Conservation (phyloP, 2,329 filamentous ascomycete species). For the Alternaria sp. region DNA sequence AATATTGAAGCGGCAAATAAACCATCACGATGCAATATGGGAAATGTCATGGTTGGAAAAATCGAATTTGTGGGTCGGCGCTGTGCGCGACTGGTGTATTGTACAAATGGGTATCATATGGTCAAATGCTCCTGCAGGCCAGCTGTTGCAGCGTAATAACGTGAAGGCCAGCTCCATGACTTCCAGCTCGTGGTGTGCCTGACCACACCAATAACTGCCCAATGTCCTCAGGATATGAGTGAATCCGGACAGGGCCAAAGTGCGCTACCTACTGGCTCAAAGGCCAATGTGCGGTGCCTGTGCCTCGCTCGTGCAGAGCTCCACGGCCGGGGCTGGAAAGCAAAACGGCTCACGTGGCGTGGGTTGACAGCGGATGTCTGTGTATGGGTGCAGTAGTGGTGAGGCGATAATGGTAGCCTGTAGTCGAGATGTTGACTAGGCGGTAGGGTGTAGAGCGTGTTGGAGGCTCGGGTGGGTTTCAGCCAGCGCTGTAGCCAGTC, state of each 20-base stretch:
- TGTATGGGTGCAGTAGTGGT: background rate
- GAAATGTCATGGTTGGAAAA: background rate
- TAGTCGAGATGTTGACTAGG: background rate
- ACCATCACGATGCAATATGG: background rate
- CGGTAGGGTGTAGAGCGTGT: background rate
- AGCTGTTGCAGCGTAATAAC: constrained; percentile 6
- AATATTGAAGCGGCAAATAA: background rate
- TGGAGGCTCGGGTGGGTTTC: constrained; percentile 17
- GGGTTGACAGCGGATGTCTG: constrained; percentile 1
- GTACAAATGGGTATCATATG: constrained; percentile 11
- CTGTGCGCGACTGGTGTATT: background rate
- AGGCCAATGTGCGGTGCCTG: background rate
- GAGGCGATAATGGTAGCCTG: background rate
- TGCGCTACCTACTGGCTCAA: background rate
- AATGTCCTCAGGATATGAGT: background rate
- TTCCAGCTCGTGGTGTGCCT: background rate
- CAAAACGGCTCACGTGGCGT: background rate
- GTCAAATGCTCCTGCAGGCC: constrained; percentile 2
- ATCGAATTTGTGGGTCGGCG: background rate
- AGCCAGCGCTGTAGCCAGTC: constrained; percentile 47
- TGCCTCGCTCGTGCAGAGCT: background rate
- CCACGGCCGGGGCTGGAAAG: background rate
- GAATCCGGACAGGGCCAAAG: background rate
- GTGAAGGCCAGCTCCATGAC: constrained; percentile 11
- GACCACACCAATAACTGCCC: background rate